Evolutionary conservation across 2,329 filamentous ascomycete species (phyloP).

Genomic region (Cladophialophora chaetospira): DNA sequence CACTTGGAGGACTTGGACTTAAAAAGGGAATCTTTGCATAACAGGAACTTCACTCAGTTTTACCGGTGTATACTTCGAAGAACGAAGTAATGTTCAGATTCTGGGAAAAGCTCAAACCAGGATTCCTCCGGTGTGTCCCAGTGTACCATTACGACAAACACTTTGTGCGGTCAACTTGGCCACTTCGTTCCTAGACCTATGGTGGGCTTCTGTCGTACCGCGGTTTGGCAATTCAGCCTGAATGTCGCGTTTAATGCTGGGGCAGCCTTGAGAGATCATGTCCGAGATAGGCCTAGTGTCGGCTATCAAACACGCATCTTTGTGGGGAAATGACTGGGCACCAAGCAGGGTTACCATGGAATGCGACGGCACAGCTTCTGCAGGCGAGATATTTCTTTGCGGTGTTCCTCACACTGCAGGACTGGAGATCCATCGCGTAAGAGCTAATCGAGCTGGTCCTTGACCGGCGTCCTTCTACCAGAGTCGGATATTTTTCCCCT

Average conservation of each 20-base stretch:
- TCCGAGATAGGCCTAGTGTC: neutral
- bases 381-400: too few relatives aligned
- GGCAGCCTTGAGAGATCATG: neutral
- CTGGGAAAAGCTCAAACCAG: neutral
- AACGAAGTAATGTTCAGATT: neutral
- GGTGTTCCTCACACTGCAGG: too few relatives aligned
- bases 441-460: too few relatives aligned
- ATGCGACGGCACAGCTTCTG: too few relatives aligned
- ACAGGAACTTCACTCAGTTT: neutral
- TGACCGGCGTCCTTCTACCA: too few relatives aligned
- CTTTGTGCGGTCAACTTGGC: neutral
- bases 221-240: neutral
- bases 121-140: neutral
- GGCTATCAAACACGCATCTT: neutral
- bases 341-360: conserved; percentile 3
- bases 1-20: too few relatives aligned
- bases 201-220: neutral
- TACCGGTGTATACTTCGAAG: neutral
- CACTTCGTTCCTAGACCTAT: neutral
- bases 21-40: too few relatives aligned
- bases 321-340: neutral
- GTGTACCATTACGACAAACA: neutral
- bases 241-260: neutral
- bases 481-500: too few relatives aligned
- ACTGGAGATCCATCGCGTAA: too few relatives aligned